Conservation (phyloP, 352 stramenopile genomes). For the Blastocystis sp. region DNA sequence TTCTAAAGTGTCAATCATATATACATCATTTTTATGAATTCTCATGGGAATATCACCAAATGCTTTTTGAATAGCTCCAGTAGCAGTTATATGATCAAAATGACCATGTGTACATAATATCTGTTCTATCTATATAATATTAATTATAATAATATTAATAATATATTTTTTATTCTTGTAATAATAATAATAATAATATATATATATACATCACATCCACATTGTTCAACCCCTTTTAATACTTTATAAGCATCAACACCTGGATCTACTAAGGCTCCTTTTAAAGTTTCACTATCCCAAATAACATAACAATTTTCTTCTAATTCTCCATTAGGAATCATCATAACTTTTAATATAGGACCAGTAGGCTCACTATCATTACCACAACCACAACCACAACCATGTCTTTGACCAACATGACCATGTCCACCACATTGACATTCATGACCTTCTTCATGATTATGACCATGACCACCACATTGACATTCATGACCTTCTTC, state of each 20-base stretch:
- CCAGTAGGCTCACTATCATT: background rate
- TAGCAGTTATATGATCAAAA: too few relatives aligned
- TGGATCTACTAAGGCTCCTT: slow-evolving; percentile 25
- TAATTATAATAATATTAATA: background rate
- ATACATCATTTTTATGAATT: too few relatives aligned
- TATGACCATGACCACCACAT: too few relatives aligned
- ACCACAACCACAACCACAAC: background rate
- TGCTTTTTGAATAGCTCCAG: too few relatives aligned
- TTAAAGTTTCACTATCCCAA: background rate
- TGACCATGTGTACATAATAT: slow-evolving; percentile 28
- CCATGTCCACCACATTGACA: background rate
- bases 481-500: too few relatives aligned
- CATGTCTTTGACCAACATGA: background rate
- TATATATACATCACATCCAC: slow-evolving; percentile 4
- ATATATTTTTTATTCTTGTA: slow-evolving; percentile 3
- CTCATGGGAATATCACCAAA: too few relatives aligned
- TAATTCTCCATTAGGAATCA: slow-evolving; percentile 21
- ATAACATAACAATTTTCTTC: slow-evolving; percentile 24
- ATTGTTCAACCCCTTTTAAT: slow-evolving; percentile 6
- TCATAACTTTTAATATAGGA: slow-evolving; percentile 13
- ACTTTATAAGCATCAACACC: slow-evolving; percentile 10
- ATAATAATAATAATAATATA: background rate
- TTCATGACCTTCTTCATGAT: background rate
- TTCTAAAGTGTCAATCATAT: too few relatives aligned
- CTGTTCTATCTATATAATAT: background rate